Conservation (phyloP, 805 yeast genomes). For the Millerago galiae region DNA sequence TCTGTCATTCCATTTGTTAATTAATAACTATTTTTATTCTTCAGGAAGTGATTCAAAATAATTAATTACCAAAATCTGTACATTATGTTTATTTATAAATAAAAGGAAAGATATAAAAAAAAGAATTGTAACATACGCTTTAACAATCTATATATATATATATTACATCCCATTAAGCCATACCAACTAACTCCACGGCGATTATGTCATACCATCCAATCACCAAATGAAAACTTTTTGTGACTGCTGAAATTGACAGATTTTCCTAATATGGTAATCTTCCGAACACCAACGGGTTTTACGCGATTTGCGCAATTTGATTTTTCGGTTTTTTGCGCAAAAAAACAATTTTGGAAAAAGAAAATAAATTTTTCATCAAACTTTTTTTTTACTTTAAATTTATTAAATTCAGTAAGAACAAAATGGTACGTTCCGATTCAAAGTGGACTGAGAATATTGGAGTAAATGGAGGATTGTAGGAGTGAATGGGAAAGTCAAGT, state of each 20-base stretch:
- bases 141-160: too few species aligned
- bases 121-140: too few species aligned
- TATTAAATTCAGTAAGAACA: conserved; percentile 4
- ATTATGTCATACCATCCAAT: too few species aligned
- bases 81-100: conserved; percentile 3
- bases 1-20: not conserved
- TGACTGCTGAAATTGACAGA: not conserved
- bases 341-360: not conserved
- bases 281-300: not conserved
- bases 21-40: too few species aligned
- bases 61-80: not conserved
- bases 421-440: conserved; percentile 8
- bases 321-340: too few species aligned
- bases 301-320: not conserved
- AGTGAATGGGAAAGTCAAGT: not conserved
- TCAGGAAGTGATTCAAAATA: not conserved
- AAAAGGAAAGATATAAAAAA: not conserved
- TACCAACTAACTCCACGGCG: too few species aligned
- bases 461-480: not conserved
- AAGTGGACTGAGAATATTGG: not conserved
- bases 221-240: not conserved
- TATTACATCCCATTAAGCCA: too few species aligned
- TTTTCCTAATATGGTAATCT: not conserved
- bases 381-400: conserved; percentile 1
- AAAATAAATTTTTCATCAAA: conserved; percentile 3